phyloP scores from a whole-genome alignment of 345 rosid species.

The Salix dunnii region DNA sequence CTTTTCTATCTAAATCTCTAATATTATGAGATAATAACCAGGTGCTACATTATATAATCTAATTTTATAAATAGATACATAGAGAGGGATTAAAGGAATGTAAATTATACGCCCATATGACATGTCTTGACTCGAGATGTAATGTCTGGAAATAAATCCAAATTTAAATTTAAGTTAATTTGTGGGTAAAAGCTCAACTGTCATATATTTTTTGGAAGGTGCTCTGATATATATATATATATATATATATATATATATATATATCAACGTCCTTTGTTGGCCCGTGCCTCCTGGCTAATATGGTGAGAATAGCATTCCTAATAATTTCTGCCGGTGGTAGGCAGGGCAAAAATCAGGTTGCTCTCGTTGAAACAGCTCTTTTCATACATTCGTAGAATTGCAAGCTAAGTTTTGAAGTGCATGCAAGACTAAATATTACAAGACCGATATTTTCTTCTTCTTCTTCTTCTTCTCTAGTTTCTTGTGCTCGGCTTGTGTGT shows the following conservation, averaged over 20 bases:
- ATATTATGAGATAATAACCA: too few relatives aligned
- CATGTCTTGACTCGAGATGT: not conserved
- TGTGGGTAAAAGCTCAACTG: not conserved
- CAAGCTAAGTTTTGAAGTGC: not conserved
- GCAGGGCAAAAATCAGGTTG: not conserved
- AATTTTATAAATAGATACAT: too few relatives aligned
- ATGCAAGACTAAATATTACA: too few relatives aligned
- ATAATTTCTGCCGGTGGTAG: not conserved
- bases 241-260: too few relatives aligned
- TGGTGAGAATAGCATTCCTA: not conserved
- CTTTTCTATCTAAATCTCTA: too few relatives aligned
- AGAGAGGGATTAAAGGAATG: not conserved
- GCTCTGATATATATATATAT: too few relatives aligned
- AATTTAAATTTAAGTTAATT: not conserved
- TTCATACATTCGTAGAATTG: not conserved
- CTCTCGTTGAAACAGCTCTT: not conserved
- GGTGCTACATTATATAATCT: too few relatives aligned
- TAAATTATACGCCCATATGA: not conserved
- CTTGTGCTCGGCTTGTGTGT: too few relatives aligned
- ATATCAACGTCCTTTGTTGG: not conserved
- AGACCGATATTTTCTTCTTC: too few relatives aligned
- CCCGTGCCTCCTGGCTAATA: not conserved
- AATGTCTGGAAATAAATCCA: not conserved
- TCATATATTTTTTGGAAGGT: too few relatives aligned
- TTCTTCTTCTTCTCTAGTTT: too few relatives aligned